Evolutionary conservation across 1,139 yeast genomes (phyloP), one percentile per base, ranked within the genome.

Genomic region (Yamadazyma atlantica): DNA sequence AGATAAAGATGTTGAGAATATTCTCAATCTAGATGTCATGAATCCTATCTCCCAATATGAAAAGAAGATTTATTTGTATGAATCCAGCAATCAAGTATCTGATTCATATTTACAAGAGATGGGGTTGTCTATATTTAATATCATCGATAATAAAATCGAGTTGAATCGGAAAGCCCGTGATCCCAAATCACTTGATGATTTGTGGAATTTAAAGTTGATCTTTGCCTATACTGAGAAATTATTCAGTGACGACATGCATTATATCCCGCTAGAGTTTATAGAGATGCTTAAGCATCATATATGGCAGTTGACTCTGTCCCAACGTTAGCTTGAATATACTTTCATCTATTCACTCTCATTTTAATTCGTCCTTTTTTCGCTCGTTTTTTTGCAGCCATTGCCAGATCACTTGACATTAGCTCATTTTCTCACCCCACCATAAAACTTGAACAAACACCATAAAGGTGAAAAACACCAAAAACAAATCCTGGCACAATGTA

Each of bases 171-270:
- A 75, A 50, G 80, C 80, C 1, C 45, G 48, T 12, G 45, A 49
- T 1, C 85, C 88, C 0, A 42, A 49, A 15, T 54, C 58, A 1
- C 54, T 69, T 2, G 85, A 82, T 39, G 85, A 82, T 40, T 56
- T 85, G 35, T 80, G 88, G 85, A 83, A 82, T 47, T 59, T 85
- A 42, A 72, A 75, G 43, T 57, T 86, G 29, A 59, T 86, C 13
- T 82, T 85, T 56, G 78, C 82, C 9, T 83, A 74, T 57, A 73
- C 79, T 18, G 87, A 81, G 39, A 58, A 59, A 32, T 40, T 64
- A 30, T 46, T 58, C n/a, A 50, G 54, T 19, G 55, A 55, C 15
- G 62, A 62, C 37, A 50, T 66, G 47, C 59, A 62, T 43, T 78
- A 72, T 49, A 53, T 80, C 34, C 66, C 68, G 12, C 46, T 69